Percentiles rank a stretch among this genome's conserved stretches.
phyloP scores from a whole-genome alignment of 2,329 filamentous ascomycete genomes.

The Aschersonia sp. region DNA sequence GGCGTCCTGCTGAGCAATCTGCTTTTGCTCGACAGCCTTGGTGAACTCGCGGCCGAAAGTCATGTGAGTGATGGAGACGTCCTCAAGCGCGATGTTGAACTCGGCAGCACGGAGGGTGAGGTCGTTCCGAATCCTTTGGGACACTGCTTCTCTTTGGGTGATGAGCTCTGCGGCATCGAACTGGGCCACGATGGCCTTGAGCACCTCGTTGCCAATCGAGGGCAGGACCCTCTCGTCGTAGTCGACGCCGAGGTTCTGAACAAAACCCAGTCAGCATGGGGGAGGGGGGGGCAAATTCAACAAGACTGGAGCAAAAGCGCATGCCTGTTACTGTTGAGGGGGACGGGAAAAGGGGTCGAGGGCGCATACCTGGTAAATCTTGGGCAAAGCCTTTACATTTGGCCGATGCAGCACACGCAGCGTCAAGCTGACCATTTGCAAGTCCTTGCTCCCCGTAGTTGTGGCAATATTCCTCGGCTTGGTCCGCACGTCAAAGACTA shows the following conservation, averaged over 20 bases:
- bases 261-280: neutral
- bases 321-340: too few species aligned
- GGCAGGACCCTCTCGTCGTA: constrained; percentile 98
- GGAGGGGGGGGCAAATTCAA: too few species aligned
- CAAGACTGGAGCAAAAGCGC: too few species aligned
- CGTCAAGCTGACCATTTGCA: constrained; percentile 99
- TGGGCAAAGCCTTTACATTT: constrained; percentile 81
- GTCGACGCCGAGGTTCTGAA: constrained; percentile 85
- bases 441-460: constrained; percentile 93
- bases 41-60: constrained; percentile 99
- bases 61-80: constrained; percentile 99
- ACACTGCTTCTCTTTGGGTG: constrained; percentile 95
- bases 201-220: constrained; percentile 97
- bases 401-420: constrained; percentile 89
- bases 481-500: constrained; percentile 93
- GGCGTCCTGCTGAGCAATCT: constrained; percentile 98
- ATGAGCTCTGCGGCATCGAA: constrained; percentile 98
- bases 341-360: neutral
- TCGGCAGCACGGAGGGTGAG: constrained; percentile 84
- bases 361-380: constrained; percentile 84
- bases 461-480: constrained; percentile 96
- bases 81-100: constrained; percentile 98
- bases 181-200: constrained; percentile 96
- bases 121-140: constrained; percentile 83
- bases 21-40: constrained; percentile 97